These are phyloP conservation scores for Solanum microdontum DNA, from an alignment of 257 asterid species.

Conservation along the genomic window DNA sequence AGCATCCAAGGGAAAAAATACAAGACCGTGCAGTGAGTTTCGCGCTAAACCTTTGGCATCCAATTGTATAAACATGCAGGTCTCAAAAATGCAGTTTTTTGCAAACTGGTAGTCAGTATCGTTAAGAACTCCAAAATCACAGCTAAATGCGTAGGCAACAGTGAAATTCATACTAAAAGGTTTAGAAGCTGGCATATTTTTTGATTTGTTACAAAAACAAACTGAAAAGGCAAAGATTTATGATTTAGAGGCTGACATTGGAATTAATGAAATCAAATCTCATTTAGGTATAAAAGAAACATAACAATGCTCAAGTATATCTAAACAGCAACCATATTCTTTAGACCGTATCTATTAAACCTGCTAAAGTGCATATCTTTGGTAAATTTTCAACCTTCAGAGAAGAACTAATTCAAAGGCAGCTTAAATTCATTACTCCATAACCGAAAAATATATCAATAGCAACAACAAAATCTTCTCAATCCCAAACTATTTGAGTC, in stretches of 20 bases:
- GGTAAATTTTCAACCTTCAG: neutral
- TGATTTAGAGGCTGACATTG: neutral
- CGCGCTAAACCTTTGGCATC: neutral
- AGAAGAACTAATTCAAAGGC: neutral
- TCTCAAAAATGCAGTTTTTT: neutral
- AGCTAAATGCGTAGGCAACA: neutral
- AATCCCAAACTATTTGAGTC: neutral
- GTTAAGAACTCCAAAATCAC: neutral
- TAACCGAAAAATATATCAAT: neutral
- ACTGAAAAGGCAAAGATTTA: too few relatives aligned
- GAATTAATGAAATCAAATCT: neutral
- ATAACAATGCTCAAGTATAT: neutral
- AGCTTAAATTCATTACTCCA: neutral
- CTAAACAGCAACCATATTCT: neutral
- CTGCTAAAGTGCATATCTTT: neutral
- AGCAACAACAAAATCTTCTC: neutral
- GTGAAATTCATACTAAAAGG: neutral
- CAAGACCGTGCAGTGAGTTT: neutral
- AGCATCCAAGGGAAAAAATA: neutral
- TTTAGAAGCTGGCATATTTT: neutral
- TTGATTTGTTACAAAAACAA: too few relatives aligned
- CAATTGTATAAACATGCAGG: neutral
- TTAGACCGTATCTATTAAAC: neutral
- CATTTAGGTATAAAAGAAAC: neutral
- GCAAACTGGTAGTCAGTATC: neutral